Percentiles rank a stretch among this genome's conserved stretches.
These are phyloP conservation scores for Massarina eburnea DNA, from an alignment of 2,329 filamentous ascomycete species.

Conservation along the genomic window DNA sequence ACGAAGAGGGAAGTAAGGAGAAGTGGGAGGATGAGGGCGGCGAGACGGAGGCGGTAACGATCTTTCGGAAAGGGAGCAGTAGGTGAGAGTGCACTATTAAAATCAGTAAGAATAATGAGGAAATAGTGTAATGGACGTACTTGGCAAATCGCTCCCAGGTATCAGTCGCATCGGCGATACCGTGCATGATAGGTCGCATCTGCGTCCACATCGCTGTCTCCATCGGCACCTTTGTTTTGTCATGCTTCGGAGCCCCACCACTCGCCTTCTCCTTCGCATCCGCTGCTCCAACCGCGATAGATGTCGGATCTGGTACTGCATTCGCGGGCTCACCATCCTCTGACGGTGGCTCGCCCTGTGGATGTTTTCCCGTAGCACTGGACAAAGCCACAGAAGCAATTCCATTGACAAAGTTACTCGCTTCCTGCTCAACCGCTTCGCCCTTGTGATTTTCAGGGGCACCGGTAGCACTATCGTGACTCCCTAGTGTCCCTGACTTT, in stretches of 20 bases:
- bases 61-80: constrained; percentile 52
- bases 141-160: constrained; percentile 66
- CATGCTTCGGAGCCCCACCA: constrained; percentile 60
- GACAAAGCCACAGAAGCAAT: constrained; percentile 72
- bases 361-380: constrained; percentile 75
- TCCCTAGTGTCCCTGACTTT: constrained; percentile 72
- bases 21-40: constrained; percentile 48
- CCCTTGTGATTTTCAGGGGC: constrained; percentile 82
- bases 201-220: constrained; percentile 76
- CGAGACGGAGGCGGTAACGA: constrained; percentile 48
- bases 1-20: constrained; percentile 48
- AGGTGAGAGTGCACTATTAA: constrained; percentile 47
- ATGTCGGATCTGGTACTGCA: constrained; percentile 63
- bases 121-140: constrained; percentile 33
- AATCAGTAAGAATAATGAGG: constrained; percentile 1
- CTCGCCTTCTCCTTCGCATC: constrained; percentile 56
- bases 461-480: constrained; percentile 75
- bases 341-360: constrained; percentile 61
- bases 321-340: constrained; percentile 48
- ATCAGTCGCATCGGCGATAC: constrained; percentile 61
- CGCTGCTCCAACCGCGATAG: constrained; percentile 56
- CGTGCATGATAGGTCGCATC: constrained; percentile 72
- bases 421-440: constrained; percentile 81
- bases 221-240: constrained; percentile 79
- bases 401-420: constrained; percentile 75